Evolutionary conservation across 306 rosid species (phyloP), one percentile per base, ranked within the genome.

Genomic region (Glycyrrhiza uralensis): DNA sequence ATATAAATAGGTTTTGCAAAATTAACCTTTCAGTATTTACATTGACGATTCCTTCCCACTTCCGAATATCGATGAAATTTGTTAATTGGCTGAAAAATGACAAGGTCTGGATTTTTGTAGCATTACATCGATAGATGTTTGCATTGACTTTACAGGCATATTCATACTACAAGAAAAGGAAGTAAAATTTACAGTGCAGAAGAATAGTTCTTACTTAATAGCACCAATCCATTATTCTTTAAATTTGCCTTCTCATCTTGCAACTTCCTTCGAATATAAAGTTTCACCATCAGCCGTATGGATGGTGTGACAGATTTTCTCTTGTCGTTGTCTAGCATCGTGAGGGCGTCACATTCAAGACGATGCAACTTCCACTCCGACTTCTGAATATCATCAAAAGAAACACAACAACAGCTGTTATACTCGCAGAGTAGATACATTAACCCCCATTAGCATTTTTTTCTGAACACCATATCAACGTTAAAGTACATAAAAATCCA

Each of bases 361-460:
- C 92, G 96, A 81, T 94, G 98, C 81, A 91, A 79, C 66, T 87
- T 86, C 98, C 97, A 94, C 33, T 87, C 98, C 20, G 79, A 83
- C 82, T 80, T 91, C 97, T 94, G 79, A 60, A 58, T 54, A 65
- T 64, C 58, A 59, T 45, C 7, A 75, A 74, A 71, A 33, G 4
- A 70, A 35, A 18, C 13, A 56, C 18, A 64, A 29, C 2, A 46
- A 63, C 11, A 64, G n/a, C n/a, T n/a, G 56, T 56, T 64, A 63
- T 13, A 35, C 38, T 59, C 55, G 47, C 12, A n/a, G n/a, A 36
- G 76, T 20, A 47, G 10, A 9, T 11, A 22, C n/a, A 36, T 19
- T 11, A 20, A 44, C 45, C 55, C 58, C 41, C 42, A 50, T 26
- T 55, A 9, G 56, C 44, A 15, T 22, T 22, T 29, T 30, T 18